A percentile compares a stretch with the other conserved stretches of the same genome.
phyloP scores from a whole-genome alignment of 1,284 basidiomycete genomes.

The Lignosus rhinocerotis region DNA sequence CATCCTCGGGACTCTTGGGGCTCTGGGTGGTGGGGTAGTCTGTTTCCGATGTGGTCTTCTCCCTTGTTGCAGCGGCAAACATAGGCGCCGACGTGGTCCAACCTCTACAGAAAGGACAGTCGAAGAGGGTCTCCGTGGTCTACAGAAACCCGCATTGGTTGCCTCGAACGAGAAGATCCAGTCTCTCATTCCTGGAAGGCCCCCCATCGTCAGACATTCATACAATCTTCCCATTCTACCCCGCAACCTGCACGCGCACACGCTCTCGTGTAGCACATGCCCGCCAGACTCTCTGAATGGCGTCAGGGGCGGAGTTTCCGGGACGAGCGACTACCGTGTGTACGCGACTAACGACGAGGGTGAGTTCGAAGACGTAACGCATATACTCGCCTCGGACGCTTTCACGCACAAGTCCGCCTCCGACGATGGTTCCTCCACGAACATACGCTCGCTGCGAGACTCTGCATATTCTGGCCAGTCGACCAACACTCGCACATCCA shows the following conservation, averaged over 20 bases:
- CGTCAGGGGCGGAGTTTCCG: conserved; percentile 15
- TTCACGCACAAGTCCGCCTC: conserved; percentile 1
- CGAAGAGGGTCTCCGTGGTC: conserved; percentile 17
- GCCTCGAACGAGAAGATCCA: conserved; percentile 17
- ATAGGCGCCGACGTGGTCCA: conserved; percentile 4
- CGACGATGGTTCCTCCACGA: conserved; percentile 2
- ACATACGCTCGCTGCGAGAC: not conserved
- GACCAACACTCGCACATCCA: conserved; percentile 2
- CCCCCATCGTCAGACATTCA: not conserved
- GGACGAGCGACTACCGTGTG: conserved; percentile 7
- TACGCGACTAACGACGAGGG: conserved; percentile 20
- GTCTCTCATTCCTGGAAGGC: conserved; percentile 19
- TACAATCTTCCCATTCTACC: conserved; percentile 12
- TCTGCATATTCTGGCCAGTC: not conserved
- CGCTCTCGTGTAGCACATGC: conserved; percentile 21
- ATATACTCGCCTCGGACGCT: conserved; percentile 27
- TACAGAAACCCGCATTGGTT: conserved; percentile 4
- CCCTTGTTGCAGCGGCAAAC: conserved; percentile 15
- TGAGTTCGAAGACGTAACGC: conserved; percentile 31
- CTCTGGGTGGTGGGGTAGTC: conserved; percentile 25
- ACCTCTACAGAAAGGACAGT: conserved; percentile 6
- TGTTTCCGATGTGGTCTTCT: conserved; percentile 30
- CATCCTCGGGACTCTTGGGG: conserved; percentile 26
- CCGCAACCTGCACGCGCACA: conserved; percentile 15
- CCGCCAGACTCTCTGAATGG: conserved; percentile 17